These are phyloP conservation scores for Beauveria brongniartii DNA, from an alignment of 2,329 filamentous ascomycete genomes.

Conservation along the genomic window DNA sequence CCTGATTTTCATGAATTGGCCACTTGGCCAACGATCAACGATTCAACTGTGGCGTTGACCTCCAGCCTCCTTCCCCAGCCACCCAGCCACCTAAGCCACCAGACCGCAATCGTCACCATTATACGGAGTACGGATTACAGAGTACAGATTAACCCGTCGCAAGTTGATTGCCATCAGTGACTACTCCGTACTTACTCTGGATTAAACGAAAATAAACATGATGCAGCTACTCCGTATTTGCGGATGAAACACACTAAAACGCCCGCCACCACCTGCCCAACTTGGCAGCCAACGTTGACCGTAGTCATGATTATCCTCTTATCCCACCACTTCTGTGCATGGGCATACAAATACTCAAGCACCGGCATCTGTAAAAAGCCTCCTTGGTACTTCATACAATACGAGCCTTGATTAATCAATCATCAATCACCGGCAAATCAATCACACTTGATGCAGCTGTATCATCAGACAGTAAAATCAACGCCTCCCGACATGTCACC, in stretches of 20 bases:
- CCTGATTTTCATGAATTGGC: neutral
- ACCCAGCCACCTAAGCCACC: conserved; percentile 3
- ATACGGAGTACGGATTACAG: too few relatives aligned
- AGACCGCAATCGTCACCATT: neutral
- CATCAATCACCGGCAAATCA: too few relatives aligned
- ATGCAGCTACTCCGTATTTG: neutral
- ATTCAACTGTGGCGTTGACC: neutral
- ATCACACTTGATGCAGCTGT: too few relatives aligned
- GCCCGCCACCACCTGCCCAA: neutral
- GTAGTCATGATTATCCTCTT: neutral
- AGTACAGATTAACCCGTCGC: neutral
- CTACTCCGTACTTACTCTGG: neutral
- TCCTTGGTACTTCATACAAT: neutral
- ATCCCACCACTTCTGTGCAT: neutral
- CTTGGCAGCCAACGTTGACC: neutral
- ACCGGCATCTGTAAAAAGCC: neutral
- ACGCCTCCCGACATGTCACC: neutral
- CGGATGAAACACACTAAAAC: neutral
- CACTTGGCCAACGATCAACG: neutral
- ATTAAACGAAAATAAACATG: neutral
- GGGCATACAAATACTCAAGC: neutral
- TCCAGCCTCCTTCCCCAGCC: neutral
- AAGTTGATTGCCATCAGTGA: neutral
- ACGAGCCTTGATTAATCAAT: too few relatives aligned
- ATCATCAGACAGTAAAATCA: neutral